Conservation (phyloP, 192 early-diverging fungal species). For the Linnemannia exigua region DNA sequence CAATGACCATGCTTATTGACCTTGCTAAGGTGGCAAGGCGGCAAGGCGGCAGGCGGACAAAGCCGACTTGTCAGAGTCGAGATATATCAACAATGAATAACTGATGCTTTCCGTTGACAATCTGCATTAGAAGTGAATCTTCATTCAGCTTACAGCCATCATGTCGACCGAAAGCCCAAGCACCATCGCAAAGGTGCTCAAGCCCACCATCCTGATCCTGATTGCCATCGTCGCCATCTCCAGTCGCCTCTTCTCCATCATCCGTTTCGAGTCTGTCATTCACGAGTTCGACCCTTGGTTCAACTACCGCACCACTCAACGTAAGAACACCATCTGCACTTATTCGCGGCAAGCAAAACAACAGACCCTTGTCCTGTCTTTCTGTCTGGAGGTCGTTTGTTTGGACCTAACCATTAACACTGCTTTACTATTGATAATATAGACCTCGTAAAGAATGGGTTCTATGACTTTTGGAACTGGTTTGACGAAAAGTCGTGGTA, state of each 20-base stretch:
- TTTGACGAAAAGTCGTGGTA: slow-evolving; percentile 99
- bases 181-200: slow-evolving; percentile 69
- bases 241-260: slow-evolving; percentile 96
- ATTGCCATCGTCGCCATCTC: slow-evolving; percentile 91
- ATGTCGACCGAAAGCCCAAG: slow-evolving; percentile 52
- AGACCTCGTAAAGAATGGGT: slow-evolving; percentile 91
- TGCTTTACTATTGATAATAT: not conserved
- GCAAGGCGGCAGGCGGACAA: too few species aligned
- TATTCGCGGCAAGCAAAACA: too few species aligned
- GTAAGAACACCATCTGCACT: slow-evolving; percentile 1
- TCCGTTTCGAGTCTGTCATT: slow-evolving; percentile 98
- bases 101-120: not conserved
- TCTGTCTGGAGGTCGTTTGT: not conserved
- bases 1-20: too few species aligned
- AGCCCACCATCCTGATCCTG: slow-evolving; percentile 89
- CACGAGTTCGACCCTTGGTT: slow-evolving; percentile 99
- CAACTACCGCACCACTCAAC: slow-evolving; percentile 96
- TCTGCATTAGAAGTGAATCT: not conserved
- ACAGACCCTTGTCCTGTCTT: too few species aligned
- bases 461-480: slow-evolving; percentile 99
- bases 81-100: too few species aligned
- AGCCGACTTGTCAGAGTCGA: too few species aligned
- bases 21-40: too few species aligned
- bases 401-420: not conserved
- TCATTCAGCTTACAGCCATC: not conserved